phyloP scores from a whole-genome alignment of 768 basidiomycete genomes.

The Kwoniella newhampshirensis region DNA sequence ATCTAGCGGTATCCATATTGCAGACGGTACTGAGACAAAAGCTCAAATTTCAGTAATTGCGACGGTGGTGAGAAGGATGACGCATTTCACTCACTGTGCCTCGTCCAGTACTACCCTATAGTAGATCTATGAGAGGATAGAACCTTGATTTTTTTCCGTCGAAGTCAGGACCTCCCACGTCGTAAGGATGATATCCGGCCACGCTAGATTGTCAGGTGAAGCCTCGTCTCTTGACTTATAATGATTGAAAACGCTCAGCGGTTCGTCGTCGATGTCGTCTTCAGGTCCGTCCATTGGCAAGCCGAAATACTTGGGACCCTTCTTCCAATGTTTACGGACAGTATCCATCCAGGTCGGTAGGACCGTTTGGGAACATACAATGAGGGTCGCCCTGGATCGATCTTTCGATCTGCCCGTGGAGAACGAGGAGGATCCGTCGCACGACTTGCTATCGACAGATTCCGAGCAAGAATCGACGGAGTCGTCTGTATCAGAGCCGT shows the following conservation, averaged over 20 bases:
- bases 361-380: constrained; percentile 9
- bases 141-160: neutral
- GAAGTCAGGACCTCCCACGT: constrained; percentile 1
- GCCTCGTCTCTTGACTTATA: neutral
- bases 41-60: too few species aligned
- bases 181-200: constrained; percentile 4
- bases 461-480: too few species aligned
- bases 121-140: neutral
- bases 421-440: too few species aligned
- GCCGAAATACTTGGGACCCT: too few species aligned
- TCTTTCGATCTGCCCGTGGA: too few species aligned
- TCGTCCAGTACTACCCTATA: constrained; percentile 13
- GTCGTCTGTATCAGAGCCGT: too few species aligned
- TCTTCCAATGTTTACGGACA: constrained; percentile 10
- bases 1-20: neutral
- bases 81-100: constrained; percentile 5
- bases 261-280: neutral
- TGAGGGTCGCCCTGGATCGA: constrained; percentile 9
- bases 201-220: neutral
- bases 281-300: neutral
- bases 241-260: neutral
- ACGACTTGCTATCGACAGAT: too few species aligned
- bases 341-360: neutral
- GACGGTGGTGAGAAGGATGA: neutral
- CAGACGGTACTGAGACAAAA: neutral